These are phyloP conservation scores for Miamiensis avidus DNA, from an alignment of 169 alveolate species.

Conservation along the genomic window DNA sequence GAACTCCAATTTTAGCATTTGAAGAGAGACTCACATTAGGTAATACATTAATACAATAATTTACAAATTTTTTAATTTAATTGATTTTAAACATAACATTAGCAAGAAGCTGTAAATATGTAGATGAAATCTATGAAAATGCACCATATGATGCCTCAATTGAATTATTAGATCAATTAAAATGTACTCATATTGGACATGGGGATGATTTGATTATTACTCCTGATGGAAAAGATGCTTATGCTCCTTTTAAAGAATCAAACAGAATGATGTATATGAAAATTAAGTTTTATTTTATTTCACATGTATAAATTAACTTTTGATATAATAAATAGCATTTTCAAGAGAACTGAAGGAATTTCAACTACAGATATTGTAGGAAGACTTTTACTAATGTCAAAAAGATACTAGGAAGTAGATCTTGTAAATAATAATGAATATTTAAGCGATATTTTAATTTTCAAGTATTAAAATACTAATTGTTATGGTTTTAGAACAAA, in stretches of 20 bases:
- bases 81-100: slow-evolving; percentile 21
- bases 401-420: slow-evolving; percentile 37
- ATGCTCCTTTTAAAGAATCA: slow-evolving; percentile 58
- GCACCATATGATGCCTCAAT: slow-evolving; percentile 83
- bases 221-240: slow-evolving; percentile 82
- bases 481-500: neutral
- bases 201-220: slow-evolving; percentile 86
- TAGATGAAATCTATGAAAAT: slow-evolving; percentile 82
- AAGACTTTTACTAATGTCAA: slow-evolving; percentile 76
- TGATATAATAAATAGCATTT: no score
- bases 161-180: slow-evolving; percentile 66
- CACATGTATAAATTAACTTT: neutral
- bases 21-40: no score
- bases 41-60: no score
- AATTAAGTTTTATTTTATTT: neutral
- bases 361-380: slow-evolving; percentile 87
- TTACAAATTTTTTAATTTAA: no score
- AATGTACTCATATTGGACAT: slow-evolving; percentile 86
- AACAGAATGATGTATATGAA: slow-evolving; percentile 51
- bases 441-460: neutral
- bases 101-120: slow-evolving; percentile 85
- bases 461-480: neutral
- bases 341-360: slow-evolving; percentile 90
- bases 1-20: no score
- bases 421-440: slow-evolving; percentile 7